Evolutionary conservation across 2,329 filamentous ascomycete species (phyloP), one percentile per base, ranked within the genome.

Genomic region (Zymoseptoria ardabiliae): DNA sequence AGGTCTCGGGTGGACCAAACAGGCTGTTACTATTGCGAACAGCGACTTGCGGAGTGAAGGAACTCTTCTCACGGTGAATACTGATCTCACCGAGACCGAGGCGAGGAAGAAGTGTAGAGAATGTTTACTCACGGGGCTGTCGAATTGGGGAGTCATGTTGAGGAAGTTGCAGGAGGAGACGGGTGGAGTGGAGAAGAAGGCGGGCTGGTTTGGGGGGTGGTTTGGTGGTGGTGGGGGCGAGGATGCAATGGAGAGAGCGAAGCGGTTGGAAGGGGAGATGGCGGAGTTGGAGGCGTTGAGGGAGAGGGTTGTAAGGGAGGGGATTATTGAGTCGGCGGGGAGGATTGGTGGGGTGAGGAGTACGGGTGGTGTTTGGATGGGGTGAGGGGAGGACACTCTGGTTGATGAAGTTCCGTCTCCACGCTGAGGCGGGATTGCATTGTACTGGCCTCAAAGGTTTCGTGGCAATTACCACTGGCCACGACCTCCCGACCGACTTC

Each of bases 91-190:
- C 2, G 35, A 54, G 11, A 61, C 58, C 13, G 48, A 35, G 23
- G 66, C 71, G 53, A 70, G 50, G 73, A 71, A 5, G 63, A 85
- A 83, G 48, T 96, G 92, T 71, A 83, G 83, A 35, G 82, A 93
- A 65, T 97, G 93, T 70, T 81, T 96, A 5, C 78, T 83, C 59
- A 85, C 88, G 2, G 90, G 90, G 0, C 79, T 96, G 1, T 81
- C 82, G 5, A 95, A 96, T 71, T 96, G 92, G 92, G 82, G 82
- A 53, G 82, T 80, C 25, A 97, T 97, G 88, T 86, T 94, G 20
- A 78, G 79, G 10, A 80, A 81, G 58, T 79, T 95, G 23, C 76
- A 75, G 55, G 79, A 11, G 7, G 23, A 13, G 49, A 50, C 21
- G 17, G 20, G 13, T 2, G 25, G 50, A 41, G 41, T 35, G 22